phyloP scores from a whole-genome alignment of 495 filamentous ascomycete genomes.

The Viridothelium virens region DNA sequence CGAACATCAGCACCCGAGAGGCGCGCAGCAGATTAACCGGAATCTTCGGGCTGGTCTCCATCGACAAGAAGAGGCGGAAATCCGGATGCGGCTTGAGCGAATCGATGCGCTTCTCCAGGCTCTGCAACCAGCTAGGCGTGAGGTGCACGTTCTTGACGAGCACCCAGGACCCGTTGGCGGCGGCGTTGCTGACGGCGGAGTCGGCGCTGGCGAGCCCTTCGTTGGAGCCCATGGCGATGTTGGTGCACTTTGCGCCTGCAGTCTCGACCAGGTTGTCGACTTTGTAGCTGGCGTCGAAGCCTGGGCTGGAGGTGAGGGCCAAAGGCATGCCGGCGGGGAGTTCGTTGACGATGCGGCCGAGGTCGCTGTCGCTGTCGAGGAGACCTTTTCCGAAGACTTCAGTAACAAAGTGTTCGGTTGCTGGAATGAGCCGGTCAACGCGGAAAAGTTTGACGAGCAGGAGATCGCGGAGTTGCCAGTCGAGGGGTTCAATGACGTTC shows the following conservation, averaged over 20 bases:
- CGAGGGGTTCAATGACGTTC: constrained; percentile 51
- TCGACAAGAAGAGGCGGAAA: constrained; percentile 93
- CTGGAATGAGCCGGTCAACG: constrained; percentile 87
- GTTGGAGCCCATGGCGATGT: constrained; percentile 98
- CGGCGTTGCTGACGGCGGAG: constrained; percentile 89
- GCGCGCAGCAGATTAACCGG: constrained; percentile 92
- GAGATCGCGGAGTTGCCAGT: constrained; percentile 75
- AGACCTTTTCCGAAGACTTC: constrained; percentile 80
- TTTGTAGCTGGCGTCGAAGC: constrained; percentile 98
- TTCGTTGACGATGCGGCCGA: constrained; percentile 75
- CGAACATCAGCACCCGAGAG: constrained; percentile 92
- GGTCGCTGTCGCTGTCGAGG: constrained; percentile 72
- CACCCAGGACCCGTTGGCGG: constrained; percentile 90
- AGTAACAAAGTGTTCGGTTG: constrained; percentile 81
- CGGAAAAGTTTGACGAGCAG: constrained; percentile 90
- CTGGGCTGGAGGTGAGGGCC: constrained; percentile 84
- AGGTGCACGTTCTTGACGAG: constrained; percentile 98
- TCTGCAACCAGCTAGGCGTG: constrained; percentile 90
- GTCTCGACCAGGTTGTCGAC: constrained; percentile 89
- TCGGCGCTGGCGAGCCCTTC: constrained; percentile 87
- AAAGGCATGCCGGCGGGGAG: constrained; percentile 80
- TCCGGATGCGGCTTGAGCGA: constrained; percentile 89
- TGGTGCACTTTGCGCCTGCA: constrained; percentile 72
- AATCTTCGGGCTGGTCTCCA: constrained; percentile 96
- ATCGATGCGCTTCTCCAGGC: constrained; percentile 91